These are phyloP conservation scores for Phytopythium vexans DNA, from an alignment of 352 stramenopile species.

Conservation along the genomic window DNA sequence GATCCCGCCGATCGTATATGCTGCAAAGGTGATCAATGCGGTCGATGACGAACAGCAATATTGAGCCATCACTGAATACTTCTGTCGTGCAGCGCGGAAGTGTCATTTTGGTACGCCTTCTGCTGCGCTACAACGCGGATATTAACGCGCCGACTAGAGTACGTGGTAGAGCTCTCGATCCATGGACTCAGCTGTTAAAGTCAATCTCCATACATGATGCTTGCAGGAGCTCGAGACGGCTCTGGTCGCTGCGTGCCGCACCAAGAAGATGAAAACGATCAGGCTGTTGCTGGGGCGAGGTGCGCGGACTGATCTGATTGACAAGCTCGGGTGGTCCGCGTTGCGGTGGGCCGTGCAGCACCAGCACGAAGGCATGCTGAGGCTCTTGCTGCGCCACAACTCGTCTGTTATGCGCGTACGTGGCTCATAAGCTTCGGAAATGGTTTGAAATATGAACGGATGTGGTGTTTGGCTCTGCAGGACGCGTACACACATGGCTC, in stretches of 20 bases:
- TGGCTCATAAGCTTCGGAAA: neutral
- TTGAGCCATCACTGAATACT: neutral
- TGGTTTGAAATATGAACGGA: slow-evolving; percentile 1
- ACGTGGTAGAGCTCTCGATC: neutral
- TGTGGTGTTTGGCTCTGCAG: slow-evolving; percentile 1
- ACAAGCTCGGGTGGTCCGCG: slow-evolving; percentile 40
- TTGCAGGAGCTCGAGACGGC: slow-evolving; percentile 46
- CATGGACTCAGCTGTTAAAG: no score
- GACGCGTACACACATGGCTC: slow-evolving; percentile 49
- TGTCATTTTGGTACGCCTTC: slow-evolving; percentile 37
- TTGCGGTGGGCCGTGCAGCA: slow-evolving; percentile 49
- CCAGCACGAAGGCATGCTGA: slow-evolving; percentile 26
- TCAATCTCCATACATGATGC: neutral
- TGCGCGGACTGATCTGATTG: slow-evolving; percentile 34
- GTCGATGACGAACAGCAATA: neutral
- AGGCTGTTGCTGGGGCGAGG: slow-evolving; percentile 43
- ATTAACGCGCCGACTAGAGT: slow-evolving; percentile 53
- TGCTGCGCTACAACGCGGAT: slow-evolving; percentile 57
- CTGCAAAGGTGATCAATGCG: slow-evolving; percentile 35
- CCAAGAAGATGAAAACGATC: slow-evolving; percentile 29
- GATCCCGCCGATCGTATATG: slow-evolving; percentile 55
- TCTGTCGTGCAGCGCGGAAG: slow-evolving; percentile 30
- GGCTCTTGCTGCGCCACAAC: slow-evolving; percentile 33
- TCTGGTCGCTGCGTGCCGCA: slow-evolving; percentile 47
- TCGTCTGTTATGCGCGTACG: slow-evolving; percentile 35